Base-by-base conservation (phyloP, 208 protist genomes). In the Angomonas ambiguus region DNA sequence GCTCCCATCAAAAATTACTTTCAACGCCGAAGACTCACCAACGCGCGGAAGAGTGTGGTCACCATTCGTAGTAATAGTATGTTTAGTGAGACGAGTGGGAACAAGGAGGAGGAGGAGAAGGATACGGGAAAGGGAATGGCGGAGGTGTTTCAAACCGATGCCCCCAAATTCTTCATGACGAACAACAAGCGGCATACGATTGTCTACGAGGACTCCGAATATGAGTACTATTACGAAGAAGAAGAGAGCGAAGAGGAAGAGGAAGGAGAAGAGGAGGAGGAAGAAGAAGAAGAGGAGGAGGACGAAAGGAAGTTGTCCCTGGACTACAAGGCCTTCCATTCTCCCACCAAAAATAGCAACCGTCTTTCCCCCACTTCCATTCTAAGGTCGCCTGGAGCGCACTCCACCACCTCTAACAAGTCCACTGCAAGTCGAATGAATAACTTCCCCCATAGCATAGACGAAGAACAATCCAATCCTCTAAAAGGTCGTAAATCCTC, bases 171-270 rank as follows among this genome's bases (percentile, higher is more conserved):
- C 16, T 53, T 53, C 45, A 53, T 24, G 18, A 5, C 45, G 45
- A n/a, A n/a, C 16, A n/a, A 53, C 45, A 53, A 24, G 24, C 45
- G 45, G 24, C 45, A 53, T 20, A 53, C 45, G 8, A 53, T 53
- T 53, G 45, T 53, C 8, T 53, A 53, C 45, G 45, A 53, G 24
- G 45, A 53, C 45, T 53, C 45, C 45, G 45, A 53, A 20, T 53
- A 53, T 53, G 45, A 53, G 45, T 53, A 53, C 24, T 53, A 53
- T 20, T 53, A 53, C 45, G 45, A 53, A n/a, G 45, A 53, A 20
- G 45, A 53, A 24, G 45, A 53, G 24, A 24, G 20, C 4, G 18
- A 13, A 53, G 45, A 53, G 20, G 45, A 53, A 53, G 45, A 53
- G 20, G 3, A 53, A 5, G 45, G 24, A 20, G 45, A 53, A 24